A percentile compares a stretch with the other conserved stretches of the same genome.
phyloP scores from a whole-genome alignment of 768 basidiomycete genomes.

The Pulveroboletus sp. region DNA sequence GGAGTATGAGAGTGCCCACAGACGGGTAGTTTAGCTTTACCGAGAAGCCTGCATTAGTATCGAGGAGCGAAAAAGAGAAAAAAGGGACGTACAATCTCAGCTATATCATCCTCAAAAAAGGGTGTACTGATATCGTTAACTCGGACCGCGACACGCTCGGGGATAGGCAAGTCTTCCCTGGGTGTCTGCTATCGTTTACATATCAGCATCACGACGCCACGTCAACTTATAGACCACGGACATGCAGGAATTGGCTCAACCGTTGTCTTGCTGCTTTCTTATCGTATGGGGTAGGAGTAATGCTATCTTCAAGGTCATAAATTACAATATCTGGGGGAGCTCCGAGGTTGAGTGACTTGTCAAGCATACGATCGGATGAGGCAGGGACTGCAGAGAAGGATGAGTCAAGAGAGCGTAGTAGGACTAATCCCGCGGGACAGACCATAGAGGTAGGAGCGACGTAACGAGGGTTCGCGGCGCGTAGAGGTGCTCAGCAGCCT shows the following conservation, averaged over 20 bases:
- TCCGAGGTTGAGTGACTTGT: slow-evolving; percentile 55
- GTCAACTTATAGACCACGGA: slow-evolving; percentile 26
- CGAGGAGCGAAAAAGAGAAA: not conserved
- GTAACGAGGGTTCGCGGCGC: slow-evolving; percentile 20
- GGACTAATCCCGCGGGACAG: not conserved
- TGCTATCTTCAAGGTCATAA: slow-evolving; percentile 88
- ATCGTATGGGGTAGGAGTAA: slow-evolving; percentile 54
- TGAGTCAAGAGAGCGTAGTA: not conserved
- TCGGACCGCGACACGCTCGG: slow-evolving; percentile 60
- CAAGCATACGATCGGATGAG: slow-evolving; percentile 75
- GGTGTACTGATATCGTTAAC: slow-evolving; percentile 63
- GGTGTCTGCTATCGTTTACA: slow-evolving; percentile 21
- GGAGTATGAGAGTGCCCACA: slow-evolving; percentile 70
- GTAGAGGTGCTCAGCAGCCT: slow-evolving; percentile 18
- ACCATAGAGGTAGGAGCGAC: slow-evolving; percentile 64
- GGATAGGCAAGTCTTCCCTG: slow-evolving; percentile 35
- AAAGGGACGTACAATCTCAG: slow-evolving; percentile 44
- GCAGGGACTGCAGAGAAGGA: slow-evolving; percentile 54
- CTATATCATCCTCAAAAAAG: slow-evolving; percentile 62
- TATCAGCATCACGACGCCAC: slow-evolving; percentile 8
- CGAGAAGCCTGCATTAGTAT: slow-evolving; percentile 2
- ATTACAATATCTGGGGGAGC: slow-evolving; percentile 69
- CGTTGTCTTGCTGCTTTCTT: slow-evolving; percentile 57
- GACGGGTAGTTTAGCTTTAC: slow-evolving; percentile 40
- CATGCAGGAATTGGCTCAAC: slow-evolving; percentile 52